A percentile compares a stretch with the other conserved stretches of the same genome.
Evolutionary conservation across 169 alveolate genomes (phyloP).

Genomic region (Cytauxzoon felis): DNA sequence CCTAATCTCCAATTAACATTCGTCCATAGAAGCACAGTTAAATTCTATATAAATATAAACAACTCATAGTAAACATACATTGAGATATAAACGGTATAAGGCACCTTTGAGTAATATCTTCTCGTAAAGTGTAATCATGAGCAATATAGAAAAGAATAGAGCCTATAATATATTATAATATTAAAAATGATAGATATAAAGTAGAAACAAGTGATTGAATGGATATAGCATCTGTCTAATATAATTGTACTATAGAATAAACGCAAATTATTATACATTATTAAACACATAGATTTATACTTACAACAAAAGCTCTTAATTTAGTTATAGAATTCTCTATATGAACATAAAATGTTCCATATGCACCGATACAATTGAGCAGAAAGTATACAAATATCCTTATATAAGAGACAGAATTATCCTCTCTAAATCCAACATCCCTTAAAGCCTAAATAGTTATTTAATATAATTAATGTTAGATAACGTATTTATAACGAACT

Average conservation of each 20-base stretch:
- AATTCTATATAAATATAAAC: slow-evolving; percentile 9
- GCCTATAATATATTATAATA: not conserved
- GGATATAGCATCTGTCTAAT: no score
- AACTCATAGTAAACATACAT: not conserved
- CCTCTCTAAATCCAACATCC: slow-evolving; percentile 32
- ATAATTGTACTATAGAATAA: no score
- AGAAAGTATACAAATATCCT: slow-evolving; percentile 10
- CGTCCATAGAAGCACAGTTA: slow-evolving; percentile 24
- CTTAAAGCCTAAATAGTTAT: slow-evolving; percentile 19
- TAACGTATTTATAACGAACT: not conserved
- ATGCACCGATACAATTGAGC: slow-evolving; percentile 35
- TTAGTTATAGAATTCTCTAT: slow-evolving; percentile 20
- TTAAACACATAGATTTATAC: not conserved
- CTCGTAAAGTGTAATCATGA: slow-evolving; percentile 21
- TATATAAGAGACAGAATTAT: slow-evolving; percentile 15
- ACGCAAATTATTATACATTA: no score
- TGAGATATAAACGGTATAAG: not conserved
- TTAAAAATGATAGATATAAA: no score
- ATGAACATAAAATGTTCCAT: slow-evolving; percentile 34
- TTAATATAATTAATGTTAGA: not conserved
- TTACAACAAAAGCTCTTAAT: slow-evolving; percentile 29
- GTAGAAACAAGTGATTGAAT: no score
- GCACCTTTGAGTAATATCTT: slow-evolving; percentile 25
- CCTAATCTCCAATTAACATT: slow-evolving; percentile 38
- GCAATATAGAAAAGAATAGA: slow-evolving; percentile 16